Evolutionary conservation across 306 rosid species (phyloP), one percentile per base, ranked within the genome.

Genomic region (Acmispon strigosus): DNA sequence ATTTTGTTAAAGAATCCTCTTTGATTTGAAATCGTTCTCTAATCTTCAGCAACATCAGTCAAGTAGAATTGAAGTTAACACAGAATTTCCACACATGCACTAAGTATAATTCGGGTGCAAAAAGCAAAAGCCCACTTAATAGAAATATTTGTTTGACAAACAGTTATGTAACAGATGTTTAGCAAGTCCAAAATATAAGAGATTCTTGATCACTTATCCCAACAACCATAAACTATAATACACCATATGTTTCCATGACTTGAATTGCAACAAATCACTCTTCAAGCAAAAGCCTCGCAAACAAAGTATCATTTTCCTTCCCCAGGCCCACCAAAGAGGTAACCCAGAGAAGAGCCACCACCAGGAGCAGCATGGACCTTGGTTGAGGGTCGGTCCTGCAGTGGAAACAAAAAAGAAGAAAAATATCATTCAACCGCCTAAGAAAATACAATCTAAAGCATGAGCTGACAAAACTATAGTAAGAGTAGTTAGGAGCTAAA

Each of bases 361-460:
- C 98, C 97, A 6, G 98, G 98, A 51, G 97, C 97, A 74, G 98
- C 73, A 50, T 94, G 98, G 56, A 94, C 97, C 84, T 94, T 94
- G 80, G 98, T 90, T 34, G 98, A 89, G 65, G 98, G 98, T 50
- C 98, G 98, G 81, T 94, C 98, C 98, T 94, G 86, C 80, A 73
- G 22, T 63, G 70, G 42, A 47, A 66, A 34, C 16, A 67, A 13
- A 27, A 0, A 41, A 75, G 73, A 11, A 22, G 2, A 19, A 70
- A 57, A 24, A 32, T 5, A 70, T 56, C 45, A 74, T 27, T 55
- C 39, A 48, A 16, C 54, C 75, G 22, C 47, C 8, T 10, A 5
- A 44, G 8, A 58, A 52, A 52, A 51, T 45, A 27, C 34, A 65
- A 63, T 69, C 41, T 27, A n/a, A n/a, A n/a, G n/a, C n/a, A n/a